Percentiles rank a stretch among this genome's conserved stretches.
Evolutionary conservation across 2,329 filamentous ascomycete species (phyloP).

Genomic region (Colletotrichum endophyticum): DNA sequence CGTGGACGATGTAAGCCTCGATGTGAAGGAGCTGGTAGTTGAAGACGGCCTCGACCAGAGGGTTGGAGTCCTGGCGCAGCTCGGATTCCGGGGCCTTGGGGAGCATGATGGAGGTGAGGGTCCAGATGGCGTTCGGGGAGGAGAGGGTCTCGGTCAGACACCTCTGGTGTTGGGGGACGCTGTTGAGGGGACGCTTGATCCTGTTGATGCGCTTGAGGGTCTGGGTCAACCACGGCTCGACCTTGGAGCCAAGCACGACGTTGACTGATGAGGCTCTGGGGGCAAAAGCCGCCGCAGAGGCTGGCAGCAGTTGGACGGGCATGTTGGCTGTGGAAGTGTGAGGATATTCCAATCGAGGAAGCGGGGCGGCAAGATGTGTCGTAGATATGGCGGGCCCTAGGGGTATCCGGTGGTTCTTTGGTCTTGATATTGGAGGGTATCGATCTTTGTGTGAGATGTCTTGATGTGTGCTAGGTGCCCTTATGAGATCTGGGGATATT

Average conservation of each 20-base stretch:
- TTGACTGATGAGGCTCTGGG: conserved; percentile 89
- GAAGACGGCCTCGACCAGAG: conserved; percentile 84
- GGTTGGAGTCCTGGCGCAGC: conserved; percentile 80
- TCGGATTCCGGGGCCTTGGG: conserved; percentile 88
- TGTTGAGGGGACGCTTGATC: conserved; percentile 96
- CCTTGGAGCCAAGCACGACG: conserved; percentile 89
- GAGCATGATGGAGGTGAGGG: conserved; percentile 89
- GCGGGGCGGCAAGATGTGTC: conserved; percentile 15
- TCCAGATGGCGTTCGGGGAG: conserved; percentile 91
- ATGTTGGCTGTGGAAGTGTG: conserved; percentile 57
- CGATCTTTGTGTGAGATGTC: background rate
- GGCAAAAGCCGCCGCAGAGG: conserved; percentile 95
- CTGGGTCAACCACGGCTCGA: conserved; percentile 95
- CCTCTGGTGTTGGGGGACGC: conserved; percentile 91
- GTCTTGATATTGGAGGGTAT: background rate
- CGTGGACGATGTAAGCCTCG: conserved; percentile 97
- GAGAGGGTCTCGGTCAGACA: conserved; percentile 96
- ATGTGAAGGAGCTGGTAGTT: conserved; percentile 93
- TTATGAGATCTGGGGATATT: conserved; percentile 6
- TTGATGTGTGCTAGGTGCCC: background rate
- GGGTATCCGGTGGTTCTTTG: background rate
- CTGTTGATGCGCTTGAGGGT: conserved; percentile 96
- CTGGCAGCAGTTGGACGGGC: conserved; percentile 92
- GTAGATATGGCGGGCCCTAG: background rate
- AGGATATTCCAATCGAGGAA: conserved; percentile 18